These are phyloP conservation scores for Globisporangium irregulare DNA, from an alignment of 352 stramenopile species.

Conservation along the genomic window DNA sequence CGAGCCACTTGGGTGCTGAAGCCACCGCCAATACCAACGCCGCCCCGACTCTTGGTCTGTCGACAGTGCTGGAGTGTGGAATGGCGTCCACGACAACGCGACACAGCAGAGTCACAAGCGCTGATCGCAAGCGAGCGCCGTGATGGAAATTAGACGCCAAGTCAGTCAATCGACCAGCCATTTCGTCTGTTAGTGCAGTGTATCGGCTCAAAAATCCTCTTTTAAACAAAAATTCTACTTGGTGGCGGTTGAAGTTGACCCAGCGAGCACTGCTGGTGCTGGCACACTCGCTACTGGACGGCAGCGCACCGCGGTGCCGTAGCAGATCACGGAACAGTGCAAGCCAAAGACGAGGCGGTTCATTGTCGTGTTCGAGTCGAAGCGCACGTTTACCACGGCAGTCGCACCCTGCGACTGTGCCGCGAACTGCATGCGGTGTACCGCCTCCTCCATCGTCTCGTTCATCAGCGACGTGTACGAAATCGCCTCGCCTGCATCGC, in stretches of 20 bases:
- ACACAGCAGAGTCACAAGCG: background rate
- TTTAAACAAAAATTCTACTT: slow-evolving; percentile 3
- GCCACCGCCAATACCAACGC: background rate
- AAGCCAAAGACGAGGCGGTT: slow-evolving; percentile 82
- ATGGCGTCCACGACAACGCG: background rate
- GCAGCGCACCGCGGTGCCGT: slow-evolving; percentile 73
- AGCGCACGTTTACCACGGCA: slow-evolving; percentile 73
- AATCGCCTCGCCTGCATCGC: slow-evolving; percentile 43
- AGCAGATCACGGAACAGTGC: slow-evolving; percentile 78
- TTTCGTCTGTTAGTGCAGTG: background rate
- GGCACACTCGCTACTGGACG: slow-evolving; percentile 27
- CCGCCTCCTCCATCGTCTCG: slow-evolving; percentile 73
- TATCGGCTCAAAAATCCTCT: background rate
- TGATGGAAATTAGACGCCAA: background rate
- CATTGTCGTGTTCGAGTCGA: slow-evolving; percentile 85
- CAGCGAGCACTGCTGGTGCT: slow-evolving; percentile 3
- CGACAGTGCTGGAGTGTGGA: background rate
- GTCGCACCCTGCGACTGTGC: slow-evolving; percentile 73
- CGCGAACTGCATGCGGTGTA: slow-evolving; percentile 75
- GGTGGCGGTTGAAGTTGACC: background rate
- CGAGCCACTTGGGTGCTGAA: background rate
- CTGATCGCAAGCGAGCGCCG: background rate
- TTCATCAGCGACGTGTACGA: slow-evolving; percentile 85
- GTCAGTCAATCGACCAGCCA: background rate
- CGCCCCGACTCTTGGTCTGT: background rate